These are phyloP conservation scores for Colletotrichum plurivorum DNA, from an alignment of 2,329 filamentous ascomycete genomes.

Conservation along the genomic window DNA sequence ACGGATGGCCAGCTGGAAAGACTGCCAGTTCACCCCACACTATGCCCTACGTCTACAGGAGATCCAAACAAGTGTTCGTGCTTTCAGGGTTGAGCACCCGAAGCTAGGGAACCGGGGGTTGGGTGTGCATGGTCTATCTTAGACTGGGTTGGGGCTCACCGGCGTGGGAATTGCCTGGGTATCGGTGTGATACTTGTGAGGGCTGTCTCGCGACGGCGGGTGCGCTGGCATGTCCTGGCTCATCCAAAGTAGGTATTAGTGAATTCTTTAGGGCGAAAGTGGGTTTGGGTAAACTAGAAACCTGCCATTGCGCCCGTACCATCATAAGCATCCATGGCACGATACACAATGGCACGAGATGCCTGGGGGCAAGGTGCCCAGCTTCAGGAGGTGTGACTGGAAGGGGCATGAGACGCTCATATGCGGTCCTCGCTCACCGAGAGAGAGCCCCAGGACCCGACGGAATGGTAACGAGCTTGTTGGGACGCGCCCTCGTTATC, in stretches of 20 bases:
- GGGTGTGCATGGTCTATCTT: background rate
- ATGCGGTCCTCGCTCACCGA: constrained; percentile 43
- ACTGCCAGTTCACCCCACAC: too few species aligned
- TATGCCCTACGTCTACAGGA: too few species aligned
- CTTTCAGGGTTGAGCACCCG: constrained; percentile 5
- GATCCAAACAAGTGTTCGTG: background rate
- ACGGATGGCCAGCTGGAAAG: too few species aligned
- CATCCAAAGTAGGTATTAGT: background rate
- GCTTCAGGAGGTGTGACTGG: background rate
- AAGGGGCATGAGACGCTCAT: constrained; percentile 39
- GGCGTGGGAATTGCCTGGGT: constrained; percentile 21
- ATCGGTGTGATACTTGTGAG: constrained; percentile 17
- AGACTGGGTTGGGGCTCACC: constrained; percentile 4
- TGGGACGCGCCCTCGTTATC: constrained; percentile 42
- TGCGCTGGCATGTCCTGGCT: constrained; percentile 10
- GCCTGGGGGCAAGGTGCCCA: constrained; percentile 15
- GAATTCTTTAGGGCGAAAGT: constrained; percentile 13
- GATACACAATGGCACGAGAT: too few species aligned
- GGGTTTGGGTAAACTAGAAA: constrained; percentile 20
- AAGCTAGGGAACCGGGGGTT: constrained; percentile 21
- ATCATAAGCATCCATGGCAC: too few species aligned
- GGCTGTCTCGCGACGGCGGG: background rate
- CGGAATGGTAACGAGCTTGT: constrained; percentile 30
- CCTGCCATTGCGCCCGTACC: too few species aligned
- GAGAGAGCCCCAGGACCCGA: constrained; percentile 36